Percentiles rank a stretch among this genome's conserved stretches.
Evolutionary conservation across 2,329 filamentous ascomycete genomes (phyloP).

Genomic region (Rhinocladiella mackenziei): DNA sequence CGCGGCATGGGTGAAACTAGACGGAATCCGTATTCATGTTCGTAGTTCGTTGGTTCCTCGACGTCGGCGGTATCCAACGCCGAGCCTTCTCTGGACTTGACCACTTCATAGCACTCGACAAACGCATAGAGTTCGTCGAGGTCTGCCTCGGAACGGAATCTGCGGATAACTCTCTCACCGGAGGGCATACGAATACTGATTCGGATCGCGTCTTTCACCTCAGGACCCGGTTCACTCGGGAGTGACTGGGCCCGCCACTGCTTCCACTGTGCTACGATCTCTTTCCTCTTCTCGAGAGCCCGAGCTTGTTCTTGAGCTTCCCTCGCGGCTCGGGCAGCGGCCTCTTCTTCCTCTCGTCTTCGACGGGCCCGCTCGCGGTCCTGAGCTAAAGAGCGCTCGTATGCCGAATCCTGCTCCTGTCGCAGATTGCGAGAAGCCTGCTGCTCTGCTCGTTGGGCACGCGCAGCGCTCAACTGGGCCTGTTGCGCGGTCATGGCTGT

Average conservation of each 20-base stretch:
- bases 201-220: slow-evolving; percentile 67
- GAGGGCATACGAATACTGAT: slow-evolving; percentile 60
- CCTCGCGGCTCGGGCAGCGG: slow-evolving; percentile 57
- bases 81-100: slow-evolving; percentile 42
- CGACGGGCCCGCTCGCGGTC: slow-evolving; percentile 80
- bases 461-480: slow-evolving; percentile 68
- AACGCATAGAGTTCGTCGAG: slow-evolving; percentile 93
- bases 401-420: slow-evolving; percentile 87
- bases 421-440: slow-evolving; percentile 75
- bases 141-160: slow-evolving; percentile 64
- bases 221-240: slow-evolving; percentile 61
- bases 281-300: slow-evolving; percentile 54
- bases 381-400: slow-evolving; percentile 82
- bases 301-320: slow-evolving; percentile 46
- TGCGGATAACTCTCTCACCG: slow-evolving; percentile 70
- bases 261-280: slow-evolving; percentile 67
- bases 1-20: slow-evolving; percentile 82
- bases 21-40: slow-evolving; percentile 78
- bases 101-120: slow-evolving; percentile 78
- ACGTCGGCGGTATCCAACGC: slow-evolving; percentile 36
- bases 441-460: slow-evolving; percentile 74
- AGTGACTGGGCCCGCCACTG: slow-evolving; percentile 71
- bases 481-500: slow-evolving; percentile 69
- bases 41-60: slow-evolving; percentile 62
- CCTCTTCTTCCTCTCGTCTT: slow-evolving; percentile 70